Evolutionary conservation across 2,329 filamentous ascomycete genomes (phyloP), one percentile per base, ranked within the genome.

Genomic region (Waltergamsia citrina): DNA sequence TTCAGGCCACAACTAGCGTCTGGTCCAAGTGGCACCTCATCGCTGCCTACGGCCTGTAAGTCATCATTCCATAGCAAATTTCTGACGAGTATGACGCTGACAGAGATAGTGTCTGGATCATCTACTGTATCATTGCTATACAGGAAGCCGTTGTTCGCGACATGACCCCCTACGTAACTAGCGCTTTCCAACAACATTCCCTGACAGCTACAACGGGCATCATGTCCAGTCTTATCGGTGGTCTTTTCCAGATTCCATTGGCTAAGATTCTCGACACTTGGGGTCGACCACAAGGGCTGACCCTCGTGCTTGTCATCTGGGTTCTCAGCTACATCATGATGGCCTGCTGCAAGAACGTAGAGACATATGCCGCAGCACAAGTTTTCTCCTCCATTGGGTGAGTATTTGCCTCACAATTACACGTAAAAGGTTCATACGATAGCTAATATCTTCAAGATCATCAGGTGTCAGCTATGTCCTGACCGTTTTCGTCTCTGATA

Each of bases 401-500:
- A n/a, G n/a, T n/a, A n/a, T n/a, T n/a, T n/a, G n/a, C n/a, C n/a
- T n/a, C n/a, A 28, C 26, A 28, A 15, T 17, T 28, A 17, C 26
- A 7, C n/a, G n/a, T n/a, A n/a, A n/a, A n/a, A n/a, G n/a, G n/a
- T n/a, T n/a, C n/a, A n/a, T n/a, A n/a, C n/a, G n/a, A n/a, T n/a
- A n/a, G n/a, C n/a, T n/a, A n/a, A n/a, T n/a, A n/a, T n/a, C n/a
- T n/a, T n/a, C n/a, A n/a, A n/a, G n/a, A n/a, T n/a, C n/a, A n/a
- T n/a, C n/a, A n/a, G n/a, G n/a, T n/a, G n/a, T 36, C 29, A 33
- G 66, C 29, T 82, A 79, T 43, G 67, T 69, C 21, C 57, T 81
- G n/a, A 69, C 69, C 38, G 69, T 85, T 16, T 76, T 84, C 46
- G 71, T 80, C 38, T 74, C 79, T 16, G 81, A 85, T 44, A 81